phyloP scores from a whole-genome alignment of 2,329 filamentous ascomycete species.

The Sarocladium kiliense region DNA sequence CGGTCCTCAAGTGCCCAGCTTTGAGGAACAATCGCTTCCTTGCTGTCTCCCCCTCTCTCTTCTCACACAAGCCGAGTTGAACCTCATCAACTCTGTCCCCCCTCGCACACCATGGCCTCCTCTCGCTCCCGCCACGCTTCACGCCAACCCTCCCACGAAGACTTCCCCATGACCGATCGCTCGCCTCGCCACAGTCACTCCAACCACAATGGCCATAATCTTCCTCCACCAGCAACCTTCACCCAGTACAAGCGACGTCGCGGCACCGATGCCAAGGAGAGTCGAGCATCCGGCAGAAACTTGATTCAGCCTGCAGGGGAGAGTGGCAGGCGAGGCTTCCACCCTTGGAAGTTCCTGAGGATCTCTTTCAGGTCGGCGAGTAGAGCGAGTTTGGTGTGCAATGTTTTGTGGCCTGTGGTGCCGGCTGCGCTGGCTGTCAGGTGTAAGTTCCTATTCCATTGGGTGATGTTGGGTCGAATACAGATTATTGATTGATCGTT shows the following conservation, averaged over 20 bases:
- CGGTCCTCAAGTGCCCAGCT: no score
- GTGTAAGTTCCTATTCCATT: slow-evolving; percentile 19
- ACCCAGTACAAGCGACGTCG: slow-evolving; percentile 15
- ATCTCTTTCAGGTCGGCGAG: slow-evolving; percentile 40
- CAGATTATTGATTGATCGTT: slow-evolving; percentile 7
- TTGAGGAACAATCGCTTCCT: background rate
- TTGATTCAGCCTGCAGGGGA: slow-evolving; percentile 31
- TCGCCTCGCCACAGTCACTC: background rate
- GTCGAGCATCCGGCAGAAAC: slow-evolving; percentile 7
- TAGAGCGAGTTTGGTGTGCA: slow-evolving; percentile 39
- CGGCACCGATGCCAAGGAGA: background rate
- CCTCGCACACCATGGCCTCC: background rate
- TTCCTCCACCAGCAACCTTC: slow-evolving; percentile 24
- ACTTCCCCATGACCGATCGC: background rate
- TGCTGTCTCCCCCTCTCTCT: background rate
- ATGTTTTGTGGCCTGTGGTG: slow-evolving; percentile 46
- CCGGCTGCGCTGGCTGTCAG: slow-evolving; percentile 41
- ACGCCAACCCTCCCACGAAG: background rate
- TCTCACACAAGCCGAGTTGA: no score
- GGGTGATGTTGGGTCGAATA: no score
- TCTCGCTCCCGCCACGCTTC: background rate
- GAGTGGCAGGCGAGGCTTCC: slow-evolving; percentile 39
- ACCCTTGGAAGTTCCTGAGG: slow-evolving; percentile 35
- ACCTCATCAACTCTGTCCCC: no score
- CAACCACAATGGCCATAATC: background rate